Evolutionary conservation across 257 asterid species (phyloP).

Genomic region (Jasminum sambac): DNA sequence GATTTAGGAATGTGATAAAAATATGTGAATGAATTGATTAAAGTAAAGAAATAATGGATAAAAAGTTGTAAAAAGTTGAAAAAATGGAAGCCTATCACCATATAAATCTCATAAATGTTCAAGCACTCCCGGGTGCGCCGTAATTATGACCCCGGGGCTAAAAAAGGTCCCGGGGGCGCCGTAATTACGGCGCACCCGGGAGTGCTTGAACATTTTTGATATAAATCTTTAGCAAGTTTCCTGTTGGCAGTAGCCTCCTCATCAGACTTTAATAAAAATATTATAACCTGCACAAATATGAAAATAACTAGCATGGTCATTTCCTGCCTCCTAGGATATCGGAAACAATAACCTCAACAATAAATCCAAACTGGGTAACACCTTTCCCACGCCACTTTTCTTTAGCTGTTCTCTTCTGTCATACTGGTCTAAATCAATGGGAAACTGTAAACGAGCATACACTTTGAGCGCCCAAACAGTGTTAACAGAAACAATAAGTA

Average conservation of each 20-base stretch:
- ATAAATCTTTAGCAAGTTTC: slow-evolving; percentile 88
- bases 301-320: slow-evolving; percentile 12
- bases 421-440: slow-evolving; percentile 79
- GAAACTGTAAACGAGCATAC: slow-evolving; percentile 59
- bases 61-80: too few species aligned
- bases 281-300: slow-evolving; percentile 66
- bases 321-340: slow-evolving; percentile 13
- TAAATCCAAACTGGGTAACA: slow-evolving; percentile 19
- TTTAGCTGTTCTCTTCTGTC: slow-evolving; percentile 86
- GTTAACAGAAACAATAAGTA: neutral
- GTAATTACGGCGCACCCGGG: too few species aligned
- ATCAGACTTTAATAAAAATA: slow-evolving; percentile 89
- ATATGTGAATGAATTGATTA: too few species aligned
- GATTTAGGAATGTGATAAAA: too few species aligned
- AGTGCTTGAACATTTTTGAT: too few species aligned
- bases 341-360: neutral
- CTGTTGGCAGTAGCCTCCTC: slow-evolving; percentile 93
- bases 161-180: too few species aligned
- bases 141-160: too few species aligned
- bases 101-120: too few species aligned
- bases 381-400: slow-evolving; percentile 96
- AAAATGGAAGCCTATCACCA: too few species aligned
- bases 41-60: too few species aligned
- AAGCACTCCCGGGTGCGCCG: too few species aligned
- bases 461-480: slow-evolving; percentile 27